Evolutionary conservation across 2,329 filamentous ascomycete genomes (phyloP).

Genomic region (Trichocomaceae sp.): DNA sequence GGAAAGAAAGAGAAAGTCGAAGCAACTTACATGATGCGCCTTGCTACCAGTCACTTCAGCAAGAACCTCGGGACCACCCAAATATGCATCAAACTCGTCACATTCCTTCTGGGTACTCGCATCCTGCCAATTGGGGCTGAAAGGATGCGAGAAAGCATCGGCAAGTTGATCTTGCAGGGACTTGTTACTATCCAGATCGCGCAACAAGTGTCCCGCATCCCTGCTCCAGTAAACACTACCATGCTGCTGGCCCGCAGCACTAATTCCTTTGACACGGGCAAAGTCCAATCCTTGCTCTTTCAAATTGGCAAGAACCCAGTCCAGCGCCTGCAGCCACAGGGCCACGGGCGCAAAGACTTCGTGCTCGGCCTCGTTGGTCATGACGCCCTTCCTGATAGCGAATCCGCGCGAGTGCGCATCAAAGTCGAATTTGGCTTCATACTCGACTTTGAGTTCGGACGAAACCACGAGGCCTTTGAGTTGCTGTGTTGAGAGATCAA

Average conservation of each 20-base stretch:
- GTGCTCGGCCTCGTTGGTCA: constrained; percentile 70
- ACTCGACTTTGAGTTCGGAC: constrained; percentile 70
- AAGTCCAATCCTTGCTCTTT: constrained; percentile 65
- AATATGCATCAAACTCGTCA: constrained; percentile 70
- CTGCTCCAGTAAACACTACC: constrained; percentile 90
- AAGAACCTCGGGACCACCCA: constrained; percentile 62
- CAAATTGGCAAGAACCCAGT: constrained; percentile 72
- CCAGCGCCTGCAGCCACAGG: constrained; percentile 89
- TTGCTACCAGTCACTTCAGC: constrained; percentile 81
- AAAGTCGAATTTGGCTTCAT: constrained; percentile 90
- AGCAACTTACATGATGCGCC: constrained; percentile 76
- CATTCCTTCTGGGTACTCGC: constrained; percentile 89
- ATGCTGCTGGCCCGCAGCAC: constrained; percentile 93
- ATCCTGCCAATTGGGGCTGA: constrained; percentile 96
- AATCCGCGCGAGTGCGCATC: constrained; percentile 76
- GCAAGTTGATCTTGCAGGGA: constrained; percentile 66
- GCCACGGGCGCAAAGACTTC: constrained; percentile 91
- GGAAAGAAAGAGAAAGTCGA: not conserved
- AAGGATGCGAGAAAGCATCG: constrained; percentile 71
- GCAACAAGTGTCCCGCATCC: constrained; percentile 60
- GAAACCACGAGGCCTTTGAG: constrained; percentile 88
- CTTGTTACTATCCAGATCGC: constrained; percentile 52
- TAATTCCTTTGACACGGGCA: constrained; percentile 68
- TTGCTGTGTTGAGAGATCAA: constrained; percentile 95
- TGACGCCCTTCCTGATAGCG: constrained; percentile 79